Evolutionary conservation across 495 filamentous ascomycete genomes (phyloP), one percentile per base, ranked within the genome.

Genomic region (Extremus antarcticus): DNA sequence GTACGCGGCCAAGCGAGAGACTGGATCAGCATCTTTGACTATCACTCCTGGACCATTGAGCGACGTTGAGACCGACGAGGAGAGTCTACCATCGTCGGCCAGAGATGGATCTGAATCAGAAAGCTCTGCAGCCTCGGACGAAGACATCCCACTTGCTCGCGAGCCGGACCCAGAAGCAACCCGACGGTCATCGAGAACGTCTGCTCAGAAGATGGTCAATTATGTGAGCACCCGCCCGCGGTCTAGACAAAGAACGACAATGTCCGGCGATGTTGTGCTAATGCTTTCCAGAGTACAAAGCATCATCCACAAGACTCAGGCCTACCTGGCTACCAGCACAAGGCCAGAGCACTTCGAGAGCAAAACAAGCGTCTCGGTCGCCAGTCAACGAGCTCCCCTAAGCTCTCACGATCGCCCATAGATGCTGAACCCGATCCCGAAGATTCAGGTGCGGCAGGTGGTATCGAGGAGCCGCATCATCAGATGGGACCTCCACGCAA

Each of bases 291-390:
- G 29, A 45, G 41, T 21, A n/a, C 41, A 15, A 50, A 54, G 23
- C 17, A 22, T 19, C 56, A 59, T 22, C 56, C 56, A 2, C 51
- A 59, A 19, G 56, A 59, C 51, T 45, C 4, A 45, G 46, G 17
- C 16, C 17, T 58, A 2, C 43, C 41, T 1, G 56, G 50, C 22
- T 23, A 13, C 19, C 47, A 48, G 23, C 19, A 48, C 46, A 45
- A 45, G 17, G 41, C 41, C 4, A 45, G 19, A 21, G 41, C 41
- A 17, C 19, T 45, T 7, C 15, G 19, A n/a, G 8, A 8, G 7
- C 8, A 45, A n/a, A 7, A n/a, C 13, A 35, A 35, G 41, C 41
- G n/a, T 7, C 3, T 17, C 7, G 16, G 41, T n/a, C 19, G 16
- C 8, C 15, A 45, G 41, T 17, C 41, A 7, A 17, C 41, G 7